These are phyloP conservation scores for Letharia columbiana DNA, from an alignment of 495 filamentous ascomycete genomes.

Conservation along the genomic window DNA sequence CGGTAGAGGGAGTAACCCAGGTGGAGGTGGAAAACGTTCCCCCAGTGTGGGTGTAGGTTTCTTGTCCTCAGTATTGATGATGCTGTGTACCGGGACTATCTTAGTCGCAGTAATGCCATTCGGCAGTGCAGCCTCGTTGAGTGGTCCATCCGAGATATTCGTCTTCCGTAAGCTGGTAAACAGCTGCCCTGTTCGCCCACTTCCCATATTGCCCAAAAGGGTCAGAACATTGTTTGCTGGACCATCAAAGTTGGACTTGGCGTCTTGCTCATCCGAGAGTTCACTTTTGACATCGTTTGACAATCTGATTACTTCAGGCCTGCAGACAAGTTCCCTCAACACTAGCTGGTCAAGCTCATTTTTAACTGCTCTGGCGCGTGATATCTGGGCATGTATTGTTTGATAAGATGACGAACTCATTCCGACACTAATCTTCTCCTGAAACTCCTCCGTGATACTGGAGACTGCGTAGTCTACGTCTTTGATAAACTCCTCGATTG, in stretches of 20 bases:
- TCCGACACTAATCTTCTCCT: constrained; percentile 30
- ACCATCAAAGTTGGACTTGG: constrained; percentile 7
- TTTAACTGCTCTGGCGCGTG: constrained; percentile 36
- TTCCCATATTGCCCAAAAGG: constrained; percentile 60
- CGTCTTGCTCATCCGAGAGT: background rate
- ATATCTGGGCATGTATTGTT: constrained; percentile 29
- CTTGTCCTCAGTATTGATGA: constrained; percentile 31
- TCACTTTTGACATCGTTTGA: constrained; percentile 17
- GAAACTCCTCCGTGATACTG: constrained; percentile 38
- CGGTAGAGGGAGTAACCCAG: constrained; percentile 55
- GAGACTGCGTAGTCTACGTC: constrained; percentile 45
- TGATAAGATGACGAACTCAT: constrained; percentile 17
- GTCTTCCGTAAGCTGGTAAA: constrained; percentile 72
- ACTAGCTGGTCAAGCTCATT: constrained; percentile 43
- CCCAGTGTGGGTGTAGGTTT: constrained; percentile 58
- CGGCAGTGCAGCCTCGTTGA: constrained; percentile 60
- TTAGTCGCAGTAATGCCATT: constrained; percentile 64
- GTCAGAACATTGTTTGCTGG: constrained; percentile 51
- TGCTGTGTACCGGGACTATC: constrained; percentile 49
- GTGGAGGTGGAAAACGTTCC: constrained; percentile 68
- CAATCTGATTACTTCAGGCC: constrained; percentile 16
- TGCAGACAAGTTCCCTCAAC: constrained; percentile 34
- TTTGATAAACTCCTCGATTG: constrained; percentile 40
- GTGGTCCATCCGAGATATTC: constrained; percentile 34
- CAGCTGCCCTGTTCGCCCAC: constrained; percentile 53